Evolutionary conservation across 2,329 filamentous ascomycete genomes (phyloP).

Genomic region (Aspergillus bombycis): DNA sequence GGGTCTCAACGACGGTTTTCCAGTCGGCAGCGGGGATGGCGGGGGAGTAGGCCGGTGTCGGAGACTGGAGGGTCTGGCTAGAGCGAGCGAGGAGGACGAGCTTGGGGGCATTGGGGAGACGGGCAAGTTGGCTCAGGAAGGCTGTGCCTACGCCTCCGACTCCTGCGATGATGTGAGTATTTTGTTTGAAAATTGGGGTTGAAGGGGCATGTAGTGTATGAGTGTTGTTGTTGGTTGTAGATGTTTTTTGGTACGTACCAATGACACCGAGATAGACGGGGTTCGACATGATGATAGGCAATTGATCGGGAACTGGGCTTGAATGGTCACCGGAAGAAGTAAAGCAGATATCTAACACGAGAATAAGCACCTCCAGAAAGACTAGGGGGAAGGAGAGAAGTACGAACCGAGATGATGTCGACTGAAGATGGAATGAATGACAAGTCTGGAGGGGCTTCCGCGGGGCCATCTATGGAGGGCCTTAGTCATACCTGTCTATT

Average conservation of each 20-base stretch:
- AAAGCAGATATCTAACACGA: not conserved
- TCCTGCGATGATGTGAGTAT: slow-evolving; percentile 56
- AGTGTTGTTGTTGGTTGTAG: not conserved
- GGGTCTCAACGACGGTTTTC: slow-evolving; percentile 62
- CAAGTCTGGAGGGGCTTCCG: not conserved
- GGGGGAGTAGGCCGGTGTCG: slow-evolving; percentile 69
- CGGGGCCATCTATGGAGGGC: not conserved
- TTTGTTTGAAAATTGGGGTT: not conserved
- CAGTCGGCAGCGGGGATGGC: slow-evolving; percentile 61
- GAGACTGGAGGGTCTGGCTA: slow-evolving; percentile 76
- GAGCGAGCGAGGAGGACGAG: slow-evolving; percentile 86
- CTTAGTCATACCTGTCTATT: slow-evolving; percentile 1
- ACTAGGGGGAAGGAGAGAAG: not conserved
- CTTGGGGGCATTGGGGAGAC: slow-evolving; percentile 69
- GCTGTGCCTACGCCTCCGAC: slow-evolving; percentile 90
- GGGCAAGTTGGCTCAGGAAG: slow-evolving; percentile 81
- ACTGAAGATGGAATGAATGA: no score
- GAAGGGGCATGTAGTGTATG: not conserved
- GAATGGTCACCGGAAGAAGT: slow-evolving; percentile 4
- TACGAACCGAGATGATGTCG: not conserved
- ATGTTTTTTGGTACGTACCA: slow-evolving; percentile 29
- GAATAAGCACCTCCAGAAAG: not conserved
- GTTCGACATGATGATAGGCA: slow-evolving; percentile 33
- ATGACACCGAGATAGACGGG: slow-evolving; percentile 48
- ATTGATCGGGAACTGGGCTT: not conserved